Base-by-base conservation (phyloP, 805 yeast genomes). In the Zygoascus tannicola region DNA sequence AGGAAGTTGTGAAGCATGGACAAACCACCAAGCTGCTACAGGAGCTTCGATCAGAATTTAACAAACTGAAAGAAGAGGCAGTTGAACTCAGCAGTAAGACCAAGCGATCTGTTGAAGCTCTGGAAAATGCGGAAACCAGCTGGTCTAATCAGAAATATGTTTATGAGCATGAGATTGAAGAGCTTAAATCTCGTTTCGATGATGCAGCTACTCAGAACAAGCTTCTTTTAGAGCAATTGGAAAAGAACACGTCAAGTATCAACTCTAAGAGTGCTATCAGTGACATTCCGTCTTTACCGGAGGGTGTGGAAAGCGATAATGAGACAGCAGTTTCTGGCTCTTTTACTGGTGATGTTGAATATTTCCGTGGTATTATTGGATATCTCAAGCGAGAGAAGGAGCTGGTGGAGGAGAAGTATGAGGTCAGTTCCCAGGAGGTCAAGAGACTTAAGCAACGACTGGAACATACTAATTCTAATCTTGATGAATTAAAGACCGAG, bases 351-450 rank as follows among this genome's bases (percentile, higher is more conserved):
- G 44, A 52, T 14, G 44, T 46, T 10, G 53, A 48, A n/a, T 58
- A 59, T 8, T 55, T 71, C 50, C 68, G 70, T 34, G 79, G 80
- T 49, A 70, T 85, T 22, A 64, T 86, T 30, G 57, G 70, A 1
- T 79, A 73, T 53, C 65, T 86, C 45, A 79, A 88, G 38, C 76
- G 81, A 48, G 94, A 85, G 51, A 82, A 80, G 54, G 94, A 86
- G 49, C 67, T 80, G 3, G 69, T 79, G 1, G 80, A 77, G 39
- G 71, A 78, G 5, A 82, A 79, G 52, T 64, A 77, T 23, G 75
- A 74, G 38, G 64, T 67, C 32, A 60, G 73, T 3, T 57, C 63
- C 8, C 75, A 77, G 46, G 92, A 83, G 52, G 70, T 71, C 44
- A 68, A 66, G 32, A 66, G 74, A 32, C 61, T 78, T 22, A 71